Evolutionary conservation across 1,284 basidiomycete species (phyloP).

Genomic region (Taiwanofungus camphoratus): DNA sequence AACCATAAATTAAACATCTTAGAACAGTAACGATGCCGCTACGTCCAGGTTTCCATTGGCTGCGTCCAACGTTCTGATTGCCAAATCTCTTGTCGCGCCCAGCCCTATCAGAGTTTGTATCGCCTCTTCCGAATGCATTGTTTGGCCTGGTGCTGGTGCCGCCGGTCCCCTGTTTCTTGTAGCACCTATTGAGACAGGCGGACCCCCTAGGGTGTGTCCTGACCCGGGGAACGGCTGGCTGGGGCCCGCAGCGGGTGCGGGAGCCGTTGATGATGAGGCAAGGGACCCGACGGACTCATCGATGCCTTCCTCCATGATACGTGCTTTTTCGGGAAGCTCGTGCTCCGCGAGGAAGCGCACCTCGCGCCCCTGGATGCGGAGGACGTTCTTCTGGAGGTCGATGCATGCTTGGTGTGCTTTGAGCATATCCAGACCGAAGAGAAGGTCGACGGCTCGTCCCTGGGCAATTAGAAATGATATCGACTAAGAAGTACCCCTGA

Average conservation of each 20-base stretch:
- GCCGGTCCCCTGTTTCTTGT: slow-evolving; percentile 17
- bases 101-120: slow-evolving; percentile 63
- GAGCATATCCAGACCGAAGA: slow-evolving; percentile 97
- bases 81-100: slow-evolving; percentile 72
- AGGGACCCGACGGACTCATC: slow-evolving; percentile 10
- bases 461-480: slow-evolving; percentile 23
- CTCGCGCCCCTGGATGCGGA: slow-evolving; percentile 85
- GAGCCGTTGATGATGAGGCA: slow-evolving; percentile 11
- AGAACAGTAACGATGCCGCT: slow-evolving; percentile 86
- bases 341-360: slow-evolving; percentile 91
- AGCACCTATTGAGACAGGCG: slow-evolving; percentile 26
- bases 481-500: background rate
- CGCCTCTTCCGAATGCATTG: slow-evolving; percentile 42
- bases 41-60: slow-evolving; percentile 84
- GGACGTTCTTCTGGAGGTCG: slow-evolving; percentile 83
- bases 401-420: slow-evolving; percentile 96
- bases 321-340: slow-evolving; percentile 83
- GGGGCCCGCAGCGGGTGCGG: slow-evolving; percentile 16
- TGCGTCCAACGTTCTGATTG: slow-evolving; percentile 72
- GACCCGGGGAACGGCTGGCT: slow-evolving; percentile 51
- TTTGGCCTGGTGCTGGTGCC: slow-evolving; percentile 13
- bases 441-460: slow-evolving; percentile 88
- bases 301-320: slow-evolving; percentile 33
- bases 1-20: slow-evolving; percentile 12
- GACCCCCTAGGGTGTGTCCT: slow-evolving; percentile 46